Evolutionary conservation across 225 moss, liverwort and hornwort species (phyloP), one percentile per base, ranked within the genome.

Genomic region (Bryoerythrophyllum caledonicum): DNA sequence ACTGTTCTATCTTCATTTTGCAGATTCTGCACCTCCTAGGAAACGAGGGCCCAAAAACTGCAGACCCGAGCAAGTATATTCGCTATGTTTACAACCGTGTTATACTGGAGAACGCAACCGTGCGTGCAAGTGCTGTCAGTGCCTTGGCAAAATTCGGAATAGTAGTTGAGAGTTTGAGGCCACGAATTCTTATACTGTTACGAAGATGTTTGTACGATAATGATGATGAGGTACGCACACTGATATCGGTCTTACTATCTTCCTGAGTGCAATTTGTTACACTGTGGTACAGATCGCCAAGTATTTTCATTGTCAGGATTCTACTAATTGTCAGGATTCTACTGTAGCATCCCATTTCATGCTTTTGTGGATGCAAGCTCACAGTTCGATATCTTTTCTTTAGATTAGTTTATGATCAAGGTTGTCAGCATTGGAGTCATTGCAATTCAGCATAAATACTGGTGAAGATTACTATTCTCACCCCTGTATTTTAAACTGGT

Each of bases 21-120:
- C 80, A 93, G 93, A 92, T 94, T 67, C 82, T 94, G 65, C 94
- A 94, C 77, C 90, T 94, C 69, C 89, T 94, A 53, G 94, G 94
- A 72, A 94, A 89, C 48, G 94, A 94, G 75, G 94, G 94, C 4
- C 94, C 94, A 13, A 94, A 89, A 80, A 91, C 94, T 59, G 84
- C 86, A 71, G 92, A 94, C 64, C 94, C 94, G 2, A 94, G 94
- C 86, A 92, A 91, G 86, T 94, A 92, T 69, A 92, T 94, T 65
- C 94, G 94, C 15, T 93, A 86, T 70, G 86, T 93, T 21, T 93
- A 93, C 72, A 93, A 93, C 56, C 91, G 93, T 55, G 93, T 94
- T 70, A 92, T 92, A 37, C 79, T 94, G 34, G 94, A 94, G 77
- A 94, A 94, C 77, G 94, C 92, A 38, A 94, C 94, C 67, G 94